A percentile compares a stretch with the other conserved stretches of the same genome.
phyloP scores from a whole-genome alignment of 305 asterid species.

The Fraxinus greggii region DNA sequence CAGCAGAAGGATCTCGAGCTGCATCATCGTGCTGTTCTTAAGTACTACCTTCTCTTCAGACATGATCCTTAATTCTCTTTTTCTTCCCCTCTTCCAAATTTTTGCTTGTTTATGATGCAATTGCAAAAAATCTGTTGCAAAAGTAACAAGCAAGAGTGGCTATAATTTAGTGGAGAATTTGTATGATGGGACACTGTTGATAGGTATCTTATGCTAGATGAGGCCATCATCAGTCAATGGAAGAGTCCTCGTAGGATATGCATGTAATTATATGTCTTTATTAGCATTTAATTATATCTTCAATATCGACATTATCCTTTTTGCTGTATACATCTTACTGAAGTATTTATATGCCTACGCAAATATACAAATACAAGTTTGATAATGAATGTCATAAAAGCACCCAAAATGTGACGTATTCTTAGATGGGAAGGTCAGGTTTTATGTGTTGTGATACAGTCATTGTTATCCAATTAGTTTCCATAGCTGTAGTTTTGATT shows the following conservation, averaged over 20 bases:
- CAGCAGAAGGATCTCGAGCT: slow-evolving; percentile 61
- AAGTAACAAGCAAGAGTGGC: neutral
- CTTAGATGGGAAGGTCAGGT: neutral
- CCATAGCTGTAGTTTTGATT: neutral
- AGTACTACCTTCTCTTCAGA: slow-evolving; percentile 12
- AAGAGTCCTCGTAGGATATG: neutral
- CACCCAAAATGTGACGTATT: neutral
- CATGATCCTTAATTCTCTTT: neutral
- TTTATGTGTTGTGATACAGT: neutral
- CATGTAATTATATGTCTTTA: neutral
- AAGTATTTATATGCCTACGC: neutral
- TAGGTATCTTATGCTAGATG: neutral
- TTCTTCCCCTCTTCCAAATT: neutral
- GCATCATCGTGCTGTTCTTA: slow-evolving; percentile 62
- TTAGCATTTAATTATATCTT: neutral
- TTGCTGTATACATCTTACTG: neutral
- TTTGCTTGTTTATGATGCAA: neutral
- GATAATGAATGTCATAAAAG: neutral
- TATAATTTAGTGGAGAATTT: neutral
- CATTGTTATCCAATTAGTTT: neutral
- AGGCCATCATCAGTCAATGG: neutral
- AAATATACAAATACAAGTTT: neutral
- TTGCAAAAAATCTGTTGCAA: neutral
- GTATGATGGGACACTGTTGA: neutral
- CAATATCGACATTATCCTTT: neutral